Conservation (phyloP, 139 green algal genomes). For the Micromonas pusilla region DNA sequence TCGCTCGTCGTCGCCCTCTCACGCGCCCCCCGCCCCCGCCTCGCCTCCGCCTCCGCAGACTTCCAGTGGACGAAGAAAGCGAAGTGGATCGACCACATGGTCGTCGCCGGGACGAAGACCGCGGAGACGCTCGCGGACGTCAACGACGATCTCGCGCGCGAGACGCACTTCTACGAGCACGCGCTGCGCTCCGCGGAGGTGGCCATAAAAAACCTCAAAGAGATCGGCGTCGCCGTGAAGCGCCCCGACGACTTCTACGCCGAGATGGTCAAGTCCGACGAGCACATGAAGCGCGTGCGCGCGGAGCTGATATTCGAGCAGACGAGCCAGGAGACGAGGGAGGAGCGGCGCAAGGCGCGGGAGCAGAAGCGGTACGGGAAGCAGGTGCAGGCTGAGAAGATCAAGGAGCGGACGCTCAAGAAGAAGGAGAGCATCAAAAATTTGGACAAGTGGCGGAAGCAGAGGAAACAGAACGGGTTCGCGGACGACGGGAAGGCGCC, state of each 20-base stretch:
- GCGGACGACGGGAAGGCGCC: slow-evolving; percentile 31
- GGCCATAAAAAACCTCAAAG: slow-evolving; percentile 63
- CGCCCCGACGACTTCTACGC: slow-evolving; percentile 91
- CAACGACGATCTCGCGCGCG: slow-evolving; percentile 82
- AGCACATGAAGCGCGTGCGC: slow-evolving; percentile 88
- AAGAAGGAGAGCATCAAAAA: slow-evolving; percentile 78
- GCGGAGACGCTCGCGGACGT: slow-evolving; percentile 46
- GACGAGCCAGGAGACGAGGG: slow-evolving; percentile 61
- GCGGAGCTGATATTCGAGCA: slow-evolving; percentile 80
- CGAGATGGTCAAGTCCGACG: slow-evolving; percentile 95
- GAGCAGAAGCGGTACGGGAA: slow-evolving; percentile 87
- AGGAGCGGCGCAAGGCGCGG: slow-evolving; percentile 76
- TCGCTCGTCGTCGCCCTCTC: neutral
- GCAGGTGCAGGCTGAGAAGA: slow-evolving; percentile 74
- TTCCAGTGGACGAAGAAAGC: slow-evolving; percentile 62
- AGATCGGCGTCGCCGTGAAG: slow-evolving; percentile 55
- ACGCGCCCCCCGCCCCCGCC: neutral
- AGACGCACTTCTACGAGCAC: slow-evolving; percentile 92
- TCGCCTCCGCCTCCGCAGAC: slow-evolving; percentile 40
- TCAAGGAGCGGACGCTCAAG: slow-evolving; percentile 66
- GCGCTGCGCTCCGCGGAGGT: slow-evolving; percentile 58
- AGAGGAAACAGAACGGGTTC: slow-evolving; percentile 43
- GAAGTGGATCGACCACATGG: slow-evolving; percentile 43
- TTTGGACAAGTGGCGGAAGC: slow-evolving; percentile 75
- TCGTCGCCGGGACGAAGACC: slow-evolving; percentile 3